These are phyloP conservation scores for Sugiyamaella valdiviana DNA, from an alignment of 805 yeast genomes.

Conservation along the genomic window DNA sequence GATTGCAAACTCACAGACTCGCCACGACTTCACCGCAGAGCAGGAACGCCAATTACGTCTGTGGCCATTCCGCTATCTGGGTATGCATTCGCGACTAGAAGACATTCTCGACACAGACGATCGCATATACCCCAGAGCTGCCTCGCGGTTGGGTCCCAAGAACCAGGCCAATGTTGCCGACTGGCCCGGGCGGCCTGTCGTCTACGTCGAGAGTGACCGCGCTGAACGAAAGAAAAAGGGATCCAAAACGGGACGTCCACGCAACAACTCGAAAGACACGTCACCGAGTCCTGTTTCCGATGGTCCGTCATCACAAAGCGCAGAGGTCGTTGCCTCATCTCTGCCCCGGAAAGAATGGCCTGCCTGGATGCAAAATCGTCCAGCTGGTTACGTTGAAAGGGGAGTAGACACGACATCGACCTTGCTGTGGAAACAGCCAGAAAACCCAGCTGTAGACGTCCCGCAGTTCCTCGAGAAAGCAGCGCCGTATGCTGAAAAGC, in stretches of 20 bases:
- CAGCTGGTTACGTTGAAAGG: constrained; percentile 76
- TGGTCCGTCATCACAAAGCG: background rate
- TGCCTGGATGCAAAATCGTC: constrained; percentile 71
- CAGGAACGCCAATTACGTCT: constrained; percentile 26
- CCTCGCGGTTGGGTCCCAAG: constrained; percentile 66
- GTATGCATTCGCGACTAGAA: constrained; percentile 65
- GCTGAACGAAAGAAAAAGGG: constrained; percentile 24
- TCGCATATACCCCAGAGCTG: constrained; percentile 73
- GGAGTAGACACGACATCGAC: constrained; percentile 64
- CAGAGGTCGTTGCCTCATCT: constrained; percentile 14
- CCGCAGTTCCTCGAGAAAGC: constrained; percentile 47
- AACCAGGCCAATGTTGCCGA: constrained; percentile 56
- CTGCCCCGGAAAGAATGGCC: constrained; percentile 45
- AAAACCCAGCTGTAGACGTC: constrained; percentile 35
- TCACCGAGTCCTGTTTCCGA: background rate
- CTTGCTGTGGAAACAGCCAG: constrained; percentile 55
- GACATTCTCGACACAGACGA: constrained; percentile 75
- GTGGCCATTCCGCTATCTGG: constrained; percentile 78
- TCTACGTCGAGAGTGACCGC: constrained; percentile 48
- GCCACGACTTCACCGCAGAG: constrained; percentile 24
- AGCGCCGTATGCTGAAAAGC: constrained; percentile 47
- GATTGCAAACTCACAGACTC: background rate
- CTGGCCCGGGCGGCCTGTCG: constrained; percentile 60
- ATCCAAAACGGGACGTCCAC: constrained; percentile 21
- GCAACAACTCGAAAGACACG: background rate